Evolutionary conservation across 2,329 filamentous ascomycete species (phyloP).

Genomic region (Gaeumannomyces tritici): DNA sequence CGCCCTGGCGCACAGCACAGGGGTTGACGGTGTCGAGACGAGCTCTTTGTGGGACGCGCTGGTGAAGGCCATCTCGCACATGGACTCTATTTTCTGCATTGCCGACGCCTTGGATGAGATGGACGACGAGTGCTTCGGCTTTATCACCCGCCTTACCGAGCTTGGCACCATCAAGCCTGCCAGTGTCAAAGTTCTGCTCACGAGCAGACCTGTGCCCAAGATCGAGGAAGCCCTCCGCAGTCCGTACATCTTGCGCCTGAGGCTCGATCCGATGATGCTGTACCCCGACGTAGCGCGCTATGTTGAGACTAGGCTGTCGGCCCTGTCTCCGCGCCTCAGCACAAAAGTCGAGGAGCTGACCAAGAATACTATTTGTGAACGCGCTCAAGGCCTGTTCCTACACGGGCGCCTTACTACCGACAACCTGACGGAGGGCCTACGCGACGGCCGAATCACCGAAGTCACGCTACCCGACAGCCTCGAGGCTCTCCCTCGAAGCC

Average conservation of each 20-base stretch:
- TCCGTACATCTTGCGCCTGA: not conserved
- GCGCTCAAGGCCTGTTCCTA: constrained; percentile 32
- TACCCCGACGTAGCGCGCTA: constrained; percentile 29
- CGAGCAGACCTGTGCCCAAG: constrained; percentile 21
- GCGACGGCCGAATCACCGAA: constrained; percentile 4
- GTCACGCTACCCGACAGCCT: constrained; percentile 17
- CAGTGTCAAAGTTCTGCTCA: constrained; percentile 9
- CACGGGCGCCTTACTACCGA: constrained; percentile 34
- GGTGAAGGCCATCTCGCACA: not conserved
- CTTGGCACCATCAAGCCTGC: not conserved
- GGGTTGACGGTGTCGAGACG: not conserved
- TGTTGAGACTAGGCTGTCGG: constrained; percentile 16
- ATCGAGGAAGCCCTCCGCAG: constrained; percentile 17
- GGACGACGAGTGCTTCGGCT: constrained; percentile 22
- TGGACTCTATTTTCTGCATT: not conserved
- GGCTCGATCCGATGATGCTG: constrained; percentile 24
- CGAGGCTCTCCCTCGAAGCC: constrained; percentile 20
- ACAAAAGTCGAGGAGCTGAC: constrained; percentile 12
- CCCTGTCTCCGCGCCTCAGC: not conserved
- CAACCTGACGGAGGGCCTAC: constrained; percentile 16
- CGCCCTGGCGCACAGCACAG: not conserved
- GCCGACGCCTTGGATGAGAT: constrained; percentile 14
- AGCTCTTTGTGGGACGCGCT: not conserved
- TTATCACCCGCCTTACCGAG: not conserved
- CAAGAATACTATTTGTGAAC: constrained; percentile 20